A percentile compares a stretch with the other conserved stretches of the same genome.
These are phyloP conservation scores for Teunomyces aglyptinius DNA, from an alignment of 805 yeast species.

Conservation along the genomic window DNA sequence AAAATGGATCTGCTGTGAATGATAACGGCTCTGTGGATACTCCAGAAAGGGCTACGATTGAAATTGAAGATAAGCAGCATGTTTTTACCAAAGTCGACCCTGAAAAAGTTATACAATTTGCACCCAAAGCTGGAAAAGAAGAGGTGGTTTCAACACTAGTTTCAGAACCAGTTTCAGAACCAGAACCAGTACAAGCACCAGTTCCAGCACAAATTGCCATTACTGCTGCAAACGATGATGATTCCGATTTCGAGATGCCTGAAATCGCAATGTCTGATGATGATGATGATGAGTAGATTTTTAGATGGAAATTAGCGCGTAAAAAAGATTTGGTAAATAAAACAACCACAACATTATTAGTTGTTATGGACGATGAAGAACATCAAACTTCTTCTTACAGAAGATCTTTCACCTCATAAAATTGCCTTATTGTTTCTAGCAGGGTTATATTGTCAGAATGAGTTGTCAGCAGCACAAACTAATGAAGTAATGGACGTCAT, in stretches of 20 bases:
- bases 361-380: background rate
- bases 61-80: background rate
- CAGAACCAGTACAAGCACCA: constrained; percentile 6
- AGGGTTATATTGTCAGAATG: constrained; percentile 42
- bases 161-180: constrained; percentile 6
- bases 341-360: no score
- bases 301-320: background rate
- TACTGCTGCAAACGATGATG: constrained; percentile 21
- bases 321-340: background rate
- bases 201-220: constrained; percentile 3
- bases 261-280: constrained; percentile 40
- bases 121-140: constrained; percentile 8
- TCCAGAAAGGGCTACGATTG: background rate
- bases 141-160: constrained; percentile 7
- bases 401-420: constrained; percentile 53
- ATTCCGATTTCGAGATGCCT: constrained; percentile 54
- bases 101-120: constrained; percentile 6
- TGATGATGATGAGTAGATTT: constrained; percentile 35
- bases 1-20: background rate
- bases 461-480: constrained; percentile 25
- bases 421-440: constrained; percentile 50
- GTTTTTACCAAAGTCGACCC: constrained; percentile 5
- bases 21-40: background rate
- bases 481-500: background rate
- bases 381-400: constrained; percentile 28